phyloP scores from a whole-genome alignment of 2,329 filamentous ascomycete species.

The Zymoseptoria pseudotritici region DNA sequence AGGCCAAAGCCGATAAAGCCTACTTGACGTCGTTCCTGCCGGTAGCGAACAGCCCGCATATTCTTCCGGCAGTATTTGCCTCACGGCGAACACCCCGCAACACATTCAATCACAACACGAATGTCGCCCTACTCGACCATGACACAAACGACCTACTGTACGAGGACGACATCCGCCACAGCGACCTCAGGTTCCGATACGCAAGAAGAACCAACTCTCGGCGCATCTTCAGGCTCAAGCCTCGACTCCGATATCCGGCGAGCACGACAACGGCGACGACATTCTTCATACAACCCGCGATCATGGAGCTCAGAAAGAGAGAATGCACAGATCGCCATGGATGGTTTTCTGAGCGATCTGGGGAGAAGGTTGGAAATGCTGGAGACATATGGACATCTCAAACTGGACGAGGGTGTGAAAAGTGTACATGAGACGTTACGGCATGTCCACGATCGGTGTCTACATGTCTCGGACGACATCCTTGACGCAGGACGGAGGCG shows the following conservation, averaged over 20 bases:
- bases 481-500: constrained; percentile 78
- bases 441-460: constrained; percentile 79
- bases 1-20: not conserved
- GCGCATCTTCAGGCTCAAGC: constrained; percentile 29
- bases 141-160: constrained; percentile 12
- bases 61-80: not conserved
- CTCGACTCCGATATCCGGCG: constrained; percentile 31
- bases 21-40: not conserved
- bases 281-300: constrained; percentile 40
- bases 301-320: constrained; percentile 41
- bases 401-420: constrained; percentile 74
- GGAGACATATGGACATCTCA: constrained; percentile 77
- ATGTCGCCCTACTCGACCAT: constrained; percentile 5
- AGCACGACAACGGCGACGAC: constrained; percentile 35
- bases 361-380: constrained; percentile 81
- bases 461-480: constrained; percentile 81
- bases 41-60: too few relatives aligned
- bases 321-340: constrained; percentile 48
- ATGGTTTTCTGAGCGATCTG: constrained; percentile 76
- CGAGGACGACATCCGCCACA: constrained; percentile 1
- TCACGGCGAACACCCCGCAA: not conserved
- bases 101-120: not conserved
- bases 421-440: constrained; percentile 80
- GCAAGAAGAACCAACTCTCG: constrained; percentile 38
- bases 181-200: constrained; percentile 23